These are phyloP conservation scores for Fonsecaea monophora DNA, from an alignment of 2,329 filamentous ascomycete species.

Conservation along the genomic window DNA sequence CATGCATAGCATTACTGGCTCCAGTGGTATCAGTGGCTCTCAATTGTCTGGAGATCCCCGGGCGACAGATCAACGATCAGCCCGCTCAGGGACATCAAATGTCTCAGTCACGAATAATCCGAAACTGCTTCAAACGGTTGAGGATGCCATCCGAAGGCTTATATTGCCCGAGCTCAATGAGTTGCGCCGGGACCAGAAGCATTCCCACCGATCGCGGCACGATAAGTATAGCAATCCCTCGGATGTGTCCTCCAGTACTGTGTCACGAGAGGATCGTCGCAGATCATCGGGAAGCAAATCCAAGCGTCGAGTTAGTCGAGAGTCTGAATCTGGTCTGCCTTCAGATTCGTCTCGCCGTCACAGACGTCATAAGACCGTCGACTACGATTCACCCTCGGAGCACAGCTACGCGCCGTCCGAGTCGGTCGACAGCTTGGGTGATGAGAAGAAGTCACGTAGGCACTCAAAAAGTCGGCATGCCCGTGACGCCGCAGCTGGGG, in stretches of 20 bases:
- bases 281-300: slow-evolving; percentile 59
- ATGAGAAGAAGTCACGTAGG: slow-evolving; percentile 60
- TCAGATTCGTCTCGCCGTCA: slow-evolving; percentile 60
- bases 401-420: slow-evolving; percentile 52
- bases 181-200: slow-evolving; percentile 84
- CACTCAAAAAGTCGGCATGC: slow-evolving; percentile 59
- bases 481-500: slow-evolving; percentile 63
- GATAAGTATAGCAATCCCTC: slow-evolving; percentile 69
- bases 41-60: slow-evolving; percentile 58
- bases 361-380: slow-evolving; percentile 62
- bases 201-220: slow-evolving; percentile 70
- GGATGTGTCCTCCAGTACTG: slow-evolving; percentile 62
- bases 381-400: slow-evolving; percentile 57
- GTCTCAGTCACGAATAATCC: slow-evolving; percentile 86
- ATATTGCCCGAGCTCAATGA: slow-evolving; percentile 92
- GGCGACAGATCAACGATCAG: slow-evolving; percentile 65
- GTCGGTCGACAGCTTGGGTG: slow-evolving; percentile 55
- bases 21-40: slow-evolving; percentile 64
- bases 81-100: slow-evolving; percentile 64
- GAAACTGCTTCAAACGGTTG: slow-evolving; percentile 86
- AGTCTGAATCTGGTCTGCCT: slow-evolving; percentile 64
- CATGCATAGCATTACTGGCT: slow-evolving; percentile 62
- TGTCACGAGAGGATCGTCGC: slow-evolving; percentile 63
- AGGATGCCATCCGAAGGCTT: slow-evolving; percentile 87
- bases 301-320: slow-evolving; percentile 64